Evolutionary conservation across 345 rosid species (phyloP), one percentile per base, ranked within the genome.

Genomic region (Arabidopsis arenosa): DNA sequence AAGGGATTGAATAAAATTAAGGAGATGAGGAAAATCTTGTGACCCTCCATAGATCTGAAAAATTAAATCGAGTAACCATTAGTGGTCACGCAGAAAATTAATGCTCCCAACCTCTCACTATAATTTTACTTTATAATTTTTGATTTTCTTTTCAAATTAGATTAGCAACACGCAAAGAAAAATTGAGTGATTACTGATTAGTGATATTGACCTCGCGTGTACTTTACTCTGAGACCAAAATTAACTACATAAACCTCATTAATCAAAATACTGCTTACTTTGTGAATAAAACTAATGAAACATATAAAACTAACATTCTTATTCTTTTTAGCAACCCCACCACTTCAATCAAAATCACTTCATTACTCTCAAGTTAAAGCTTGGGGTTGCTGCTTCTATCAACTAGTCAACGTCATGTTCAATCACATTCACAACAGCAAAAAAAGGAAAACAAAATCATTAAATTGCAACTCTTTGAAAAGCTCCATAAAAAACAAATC

Each of bases 271-370:
- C n/a, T 45, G 30, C 40, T 18, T 66, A 66, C 12, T 37, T 66
- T 37, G 35, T 36, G 26, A 45, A 77, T 37, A 61, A 48, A 39
- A 66, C 56, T 66, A 41, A 71, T 65, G 65, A 72, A 36, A 48
- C 61, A 67, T 67, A 48, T 10, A 74, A 3, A 51, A 9, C 0
- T 47, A 33, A 18, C 9, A 58, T 55, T 58, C 23, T 37, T 49
- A 3, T 17, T 23, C 41, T 45, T 45, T 9, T n/a, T 21, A 35
- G 49, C 41, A 66, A 30, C 79, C 61, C 37, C 36, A 58, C 62
- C 49, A 68, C 44, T 68, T 61, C 55, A 51, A 61, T 68, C 80
- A 62, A 41, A 40, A 60, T 37, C 79, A 75, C 53, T 39, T 40
- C 15, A 47, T 66, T 17, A 65, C 66, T 55, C 64, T 18, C 58